A percentile compares a stretch with the other conserved stretches of the same genome.
Conservation (phyloP, 306 rosid species). For the Castanea crenata region DNA sequence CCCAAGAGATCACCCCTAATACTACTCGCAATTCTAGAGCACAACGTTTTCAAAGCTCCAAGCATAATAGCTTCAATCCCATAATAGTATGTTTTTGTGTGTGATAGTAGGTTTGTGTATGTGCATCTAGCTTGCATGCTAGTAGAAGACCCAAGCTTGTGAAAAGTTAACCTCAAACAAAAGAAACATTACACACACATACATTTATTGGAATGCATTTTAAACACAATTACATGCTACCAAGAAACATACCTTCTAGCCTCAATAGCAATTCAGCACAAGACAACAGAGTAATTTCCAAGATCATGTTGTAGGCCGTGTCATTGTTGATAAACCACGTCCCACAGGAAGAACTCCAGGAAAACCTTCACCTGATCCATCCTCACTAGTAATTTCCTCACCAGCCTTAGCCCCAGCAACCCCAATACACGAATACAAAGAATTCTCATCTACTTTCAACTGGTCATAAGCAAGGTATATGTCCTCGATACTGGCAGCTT, state of each 20-base stretch:
- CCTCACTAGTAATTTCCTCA: conserved; percentile 67
- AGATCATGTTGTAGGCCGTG: conserved; percentile 83
- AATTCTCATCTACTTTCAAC: conserved; percentile 80
- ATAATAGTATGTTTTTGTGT: no score
- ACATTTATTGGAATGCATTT: neutral
- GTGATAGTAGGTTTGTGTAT: no score
- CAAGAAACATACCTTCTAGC: neutral
- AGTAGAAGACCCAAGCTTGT: no score
- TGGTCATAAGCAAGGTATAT: conserved; percentile 83
- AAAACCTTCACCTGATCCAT: conserved; percentile 55
- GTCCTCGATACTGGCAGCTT: conserved; percentile 77
- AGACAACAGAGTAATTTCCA: conserved; percentile 9
- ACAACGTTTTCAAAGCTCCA: no score
- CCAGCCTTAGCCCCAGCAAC: conserved; percentile 84
- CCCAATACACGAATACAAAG: conserved; percentile 84
- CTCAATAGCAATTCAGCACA: neutral
- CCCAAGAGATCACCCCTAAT: no score
- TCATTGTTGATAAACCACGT: conserved; percentile 95
- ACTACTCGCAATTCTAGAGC: no score
- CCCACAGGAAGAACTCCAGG: conserved; percentile 79
- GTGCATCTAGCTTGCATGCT: no score
- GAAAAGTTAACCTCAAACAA: no score
- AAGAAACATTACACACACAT: neutral
- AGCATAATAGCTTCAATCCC: no score
- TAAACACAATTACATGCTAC: neutral